A percentile compares a stretch with the other conserved stretches of the same genome.
Conservation (phyloP, 805 yeast species). For the Cyberlindnera americana region DNA sequence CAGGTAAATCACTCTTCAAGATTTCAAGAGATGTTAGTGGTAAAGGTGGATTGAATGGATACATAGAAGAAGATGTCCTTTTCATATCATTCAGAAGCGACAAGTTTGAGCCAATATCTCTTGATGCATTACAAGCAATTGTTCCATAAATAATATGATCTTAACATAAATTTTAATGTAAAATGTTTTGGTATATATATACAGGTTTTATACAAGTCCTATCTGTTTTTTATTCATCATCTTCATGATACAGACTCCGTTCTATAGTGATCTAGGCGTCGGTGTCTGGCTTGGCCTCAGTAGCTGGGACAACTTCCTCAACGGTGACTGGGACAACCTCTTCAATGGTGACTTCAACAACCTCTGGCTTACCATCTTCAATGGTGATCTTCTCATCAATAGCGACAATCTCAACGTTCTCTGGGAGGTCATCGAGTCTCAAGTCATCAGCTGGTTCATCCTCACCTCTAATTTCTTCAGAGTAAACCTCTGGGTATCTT, state of each 20-base stretch:
- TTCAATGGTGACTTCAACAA: slow-evolving; percentile 11
- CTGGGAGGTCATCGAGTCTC: slow-evolving; percentile 14
- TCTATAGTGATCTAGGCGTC: not conserved
- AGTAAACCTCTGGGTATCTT: slow-evolving; percentile 86
- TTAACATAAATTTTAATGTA: too few species aligned
- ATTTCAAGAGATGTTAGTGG: slow-evolving; percentile 35
- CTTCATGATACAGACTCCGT: too few species aligned
- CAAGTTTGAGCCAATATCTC: slow-evolving; percentile 41
- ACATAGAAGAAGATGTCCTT: slow-evolving; percentile 62
- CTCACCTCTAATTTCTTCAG: slow-evolving; percentile 85
- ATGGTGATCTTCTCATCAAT: not conserved
- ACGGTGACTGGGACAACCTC: slow-evolving; percentile 12
- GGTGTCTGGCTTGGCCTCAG: slow-evolving; percentile 5
- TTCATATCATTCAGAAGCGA: slow-evolving; percentile 39
- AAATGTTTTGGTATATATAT: not conserved
- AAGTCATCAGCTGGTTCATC: slow-evolving; percentile 40
- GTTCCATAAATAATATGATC: not conserved
- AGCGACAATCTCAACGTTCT: slow-evolving; percentile 1
- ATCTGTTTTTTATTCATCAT: not conserved
- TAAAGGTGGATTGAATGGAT: slow-evolving; percentile 37
- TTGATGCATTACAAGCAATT: slow-evolving; percentile 20
- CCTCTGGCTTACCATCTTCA: not conserved
- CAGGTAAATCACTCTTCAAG: slow-evolving; percentile 44
- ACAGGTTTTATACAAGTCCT: not conserved
- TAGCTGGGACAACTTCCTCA: slow-evolving; percentile 13